Percentiles rank a stretch among this genome's conserved stretches.
Conservation (phyloP, 768 basidiomycete genomes). For the Mrakia blollopis region DNA sequence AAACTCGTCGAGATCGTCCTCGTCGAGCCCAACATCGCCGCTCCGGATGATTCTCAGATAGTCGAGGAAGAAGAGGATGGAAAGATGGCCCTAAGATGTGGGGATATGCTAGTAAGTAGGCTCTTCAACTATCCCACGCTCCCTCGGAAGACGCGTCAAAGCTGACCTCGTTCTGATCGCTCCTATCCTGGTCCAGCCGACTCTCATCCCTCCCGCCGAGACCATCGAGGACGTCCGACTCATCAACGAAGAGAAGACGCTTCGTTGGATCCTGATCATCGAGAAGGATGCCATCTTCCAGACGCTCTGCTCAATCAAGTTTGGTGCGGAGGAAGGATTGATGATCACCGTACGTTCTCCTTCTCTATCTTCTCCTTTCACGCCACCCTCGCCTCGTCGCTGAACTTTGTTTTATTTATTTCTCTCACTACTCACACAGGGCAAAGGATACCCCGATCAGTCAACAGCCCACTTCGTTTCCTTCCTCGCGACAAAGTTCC, state of each 20-base stretch:
- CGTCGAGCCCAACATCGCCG: background rate
- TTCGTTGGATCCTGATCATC: slow-evolving; percentile 76
- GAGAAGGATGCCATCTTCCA: slow-evolving; percentile 99
- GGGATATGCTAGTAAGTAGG: background rate
- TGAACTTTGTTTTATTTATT: background rate
- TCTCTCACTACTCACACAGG: slow-evolving; percentile 50
- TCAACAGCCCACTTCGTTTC: slow-evolving; percentile 81
- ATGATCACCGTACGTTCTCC: slow-evolving; percentile 62
- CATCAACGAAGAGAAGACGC: slow-evolving; percentile 34
- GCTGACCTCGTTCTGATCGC: background rate
- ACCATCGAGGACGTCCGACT: slow-evolving; percentile 1
- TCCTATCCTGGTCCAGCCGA: slow-evolving; percentile 1
- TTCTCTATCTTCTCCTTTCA: background rate
- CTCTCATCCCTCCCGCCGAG: slow-evolving; percentile 24
- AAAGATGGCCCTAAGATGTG: background rate
- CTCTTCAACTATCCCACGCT: background rate
- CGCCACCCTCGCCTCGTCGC: too few relatives aligned
- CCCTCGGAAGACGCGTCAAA: too few relatives aligned
- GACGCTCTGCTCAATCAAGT: slow-evolving; percentile 60
- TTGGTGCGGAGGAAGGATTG: slow-evolving; percentile 66
- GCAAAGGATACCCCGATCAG: slow-evolving; percentile 94
- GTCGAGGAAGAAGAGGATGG: background rate
- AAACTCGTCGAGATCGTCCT: slow-evolving; percentile 10
- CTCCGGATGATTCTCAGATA: background rate
- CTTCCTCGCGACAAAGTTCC: slow-evolving; percentile 62